Conservation (phyloP, 495 filamentous ascomycete species). For the Penicillium steckii region DNA sequence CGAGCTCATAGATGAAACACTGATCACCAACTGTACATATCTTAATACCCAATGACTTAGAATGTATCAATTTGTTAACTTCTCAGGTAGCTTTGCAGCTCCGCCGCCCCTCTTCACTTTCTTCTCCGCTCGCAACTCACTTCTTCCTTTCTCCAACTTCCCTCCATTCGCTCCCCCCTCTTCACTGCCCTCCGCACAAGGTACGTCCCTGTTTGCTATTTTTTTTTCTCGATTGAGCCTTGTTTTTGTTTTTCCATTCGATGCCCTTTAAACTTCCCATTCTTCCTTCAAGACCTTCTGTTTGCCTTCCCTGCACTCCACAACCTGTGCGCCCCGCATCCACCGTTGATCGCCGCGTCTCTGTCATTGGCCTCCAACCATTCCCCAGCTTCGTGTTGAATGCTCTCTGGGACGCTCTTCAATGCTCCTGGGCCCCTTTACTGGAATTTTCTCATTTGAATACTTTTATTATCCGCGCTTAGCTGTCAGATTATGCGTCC, state of each 20-base stretch:
- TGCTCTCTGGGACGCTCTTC: neutral
- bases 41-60: no score
- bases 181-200: neutral
- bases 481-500: conserved; percentile 9
- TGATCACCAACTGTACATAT: no score
- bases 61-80: no score
- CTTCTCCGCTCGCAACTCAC: neutral
- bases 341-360: conserved; percentile 16
- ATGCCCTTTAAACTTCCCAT: neutral
- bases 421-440: conserved; percentile 12
- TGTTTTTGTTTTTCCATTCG: neutral
- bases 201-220: neutral
- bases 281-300: neutral
- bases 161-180: neutral
- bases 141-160: neutral
- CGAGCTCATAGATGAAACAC: no score
- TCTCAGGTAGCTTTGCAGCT: no score
- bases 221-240: neutral
- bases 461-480: conserved; percentile 26
- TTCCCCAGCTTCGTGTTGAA: conserved; percentile 15
- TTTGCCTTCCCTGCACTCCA: conserved; percentile 13
- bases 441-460: conserved; percentile 11
- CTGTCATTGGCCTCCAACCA: conserved; percentile 17
- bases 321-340: conserved; percentile 5
- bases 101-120: neutral